A percentile compares a stretch with the other conserved stretches of the same genome.
Conservation (phyloP, 768 basidiomycete species). For the Cubamyces lactineus region DNA sequence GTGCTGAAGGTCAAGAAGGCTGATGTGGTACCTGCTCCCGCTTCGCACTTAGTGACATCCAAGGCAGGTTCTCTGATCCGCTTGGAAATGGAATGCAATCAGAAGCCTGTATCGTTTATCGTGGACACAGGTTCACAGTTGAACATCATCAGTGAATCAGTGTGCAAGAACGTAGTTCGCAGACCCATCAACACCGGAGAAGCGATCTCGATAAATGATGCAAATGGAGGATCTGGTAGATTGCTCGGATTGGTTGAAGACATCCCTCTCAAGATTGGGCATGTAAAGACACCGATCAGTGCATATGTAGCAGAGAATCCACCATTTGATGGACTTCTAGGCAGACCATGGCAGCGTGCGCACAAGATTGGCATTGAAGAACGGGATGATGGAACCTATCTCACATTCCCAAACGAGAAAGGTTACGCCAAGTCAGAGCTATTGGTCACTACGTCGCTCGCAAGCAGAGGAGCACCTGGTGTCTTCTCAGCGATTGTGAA, state of each 20-base stretch:
- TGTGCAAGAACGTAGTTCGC: conserved; percentile 2
- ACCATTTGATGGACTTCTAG: conserved; percentile 29
- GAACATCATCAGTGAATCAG: conserved; percentile 4
- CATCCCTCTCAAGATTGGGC: conserved; percentile 16
- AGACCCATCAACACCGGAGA: conserved; percentile 2
- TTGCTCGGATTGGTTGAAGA: conserved; percentile 12
- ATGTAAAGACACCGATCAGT: conserved; percentile 12
- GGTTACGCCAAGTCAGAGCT: conserved; percentile 21
- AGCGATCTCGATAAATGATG: conserved; percentile 13
- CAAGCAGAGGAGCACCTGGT: conserved; percentile 1
- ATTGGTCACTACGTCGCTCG: conserved; percentile 23
- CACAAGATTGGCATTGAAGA: conserved; percentile 35
- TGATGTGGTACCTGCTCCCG: not conserved
- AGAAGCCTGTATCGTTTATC: conserved; percentile 5
- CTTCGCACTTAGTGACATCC: not conserved
- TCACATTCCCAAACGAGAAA: conserved; percentile 29
- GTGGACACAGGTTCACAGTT: conserved; percentile 24
- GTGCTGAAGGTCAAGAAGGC: conserved; percentile 12
- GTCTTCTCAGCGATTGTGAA: too few species aligned
- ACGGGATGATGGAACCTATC: conserved; percentile 33
- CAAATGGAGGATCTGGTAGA: conserved; percentile 12
- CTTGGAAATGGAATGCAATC: conserved; percentile 10
- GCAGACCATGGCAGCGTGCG: conserved; percentile 32
- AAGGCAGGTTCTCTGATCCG: conserved; percentile 6
- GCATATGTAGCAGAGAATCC: conserved; percentile 13